These are phyloP conservation scores for Monosporascus sp. DNA, from an alignment of 2,329 filamentous ascomycete genomes.

Conservation along the genomic window DNA sequence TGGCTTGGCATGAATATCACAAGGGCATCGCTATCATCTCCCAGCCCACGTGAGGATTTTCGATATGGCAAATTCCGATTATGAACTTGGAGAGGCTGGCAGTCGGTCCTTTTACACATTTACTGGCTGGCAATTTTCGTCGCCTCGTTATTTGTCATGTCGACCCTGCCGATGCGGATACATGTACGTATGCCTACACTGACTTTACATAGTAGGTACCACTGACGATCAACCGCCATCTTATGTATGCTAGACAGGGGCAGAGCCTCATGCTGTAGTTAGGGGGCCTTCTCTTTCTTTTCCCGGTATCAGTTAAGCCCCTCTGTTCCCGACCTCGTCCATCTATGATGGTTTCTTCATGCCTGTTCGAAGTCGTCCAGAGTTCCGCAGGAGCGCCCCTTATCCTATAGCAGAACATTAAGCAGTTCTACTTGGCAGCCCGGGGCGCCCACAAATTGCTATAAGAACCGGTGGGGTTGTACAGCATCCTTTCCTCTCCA, in stretches of 20 bases:
- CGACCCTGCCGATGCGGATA: background rate
- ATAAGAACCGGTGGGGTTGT: background rate
- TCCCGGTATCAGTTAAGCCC: too few species aligned
- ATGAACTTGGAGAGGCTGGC: background rate
- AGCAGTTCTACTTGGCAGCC: too few species aligned
- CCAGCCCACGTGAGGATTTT: background rate
- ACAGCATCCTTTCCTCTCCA: background rate
- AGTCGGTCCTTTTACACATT: background rate
- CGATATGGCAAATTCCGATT: background rate
- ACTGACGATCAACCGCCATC: background rate
- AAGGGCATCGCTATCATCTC: background rate
- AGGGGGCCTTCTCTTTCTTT: too few species aligned
- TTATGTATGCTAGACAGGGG: background rate
- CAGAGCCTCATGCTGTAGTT: background rate
- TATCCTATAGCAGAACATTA: too few species aligned
- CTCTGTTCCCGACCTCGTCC: too few species aligned
- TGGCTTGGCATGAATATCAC: background rate
- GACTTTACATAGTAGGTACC: background rate
- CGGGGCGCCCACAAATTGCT: too few species aligned
- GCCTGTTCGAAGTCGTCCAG: too few species aligned
- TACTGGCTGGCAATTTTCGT: background rate
- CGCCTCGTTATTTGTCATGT: background rate
- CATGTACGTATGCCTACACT: background rate
- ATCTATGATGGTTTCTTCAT: too few species aligned
- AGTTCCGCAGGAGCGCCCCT: too few species aligned